Evolutionary conservation across 345 rosid genomes (phyloP).

Genomic region (Euclidium syriacum): DNA sequence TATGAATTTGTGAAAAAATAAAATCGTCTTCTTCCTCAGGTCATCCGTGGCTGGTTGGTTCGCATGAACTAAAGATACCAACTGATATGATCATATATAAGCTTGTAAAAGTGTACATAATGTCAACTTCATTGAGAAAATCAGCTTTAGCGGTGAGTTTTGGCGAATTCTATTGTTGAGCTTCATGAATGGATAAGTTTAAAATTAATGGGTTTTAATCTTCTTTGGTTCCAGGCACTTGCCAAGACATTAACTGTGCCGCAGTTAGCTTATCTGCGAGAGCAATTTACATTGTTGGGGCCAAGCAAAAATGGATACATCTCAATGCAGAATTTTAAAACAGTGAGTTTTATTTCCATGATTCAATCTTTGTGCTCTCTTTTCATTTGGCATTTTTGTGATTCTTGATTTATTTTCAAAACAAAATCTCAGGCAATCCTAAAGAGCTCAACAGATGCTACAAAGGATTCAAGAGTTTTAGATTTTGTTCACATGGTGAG

Average conservation of each 20-base stretch:
- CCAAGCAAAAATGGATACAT: slow-evolving; percentile 81
- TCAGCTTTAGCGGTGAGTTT: slow-evolving; percentile 63
- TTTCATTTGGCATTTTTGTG: neutral
- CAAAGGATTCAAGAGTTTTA: slow-evolving; percentile 72
- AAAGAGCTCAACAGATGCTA: slow-evolving; percentile 69
- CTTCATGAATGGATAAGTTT: neutral
- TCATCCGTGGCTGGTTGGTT: slow-evolving; percentile 90
- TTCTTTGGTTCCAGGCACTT: slow-evolving; percentile 56
- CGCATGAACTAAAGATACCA: slow-evolving; percentile 70
- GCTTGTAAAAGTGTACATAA: slow-evolving; percentile 68
- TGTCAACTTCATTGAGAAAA: slow-evolving; percentile 72
- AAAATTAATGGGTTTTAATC: neutral
- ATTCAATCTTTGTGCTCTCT: neutral
- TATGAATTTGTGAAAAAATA: slow-evolving; percentile 2
- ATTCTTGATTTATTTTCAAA: slow-evolving; percentile 10
- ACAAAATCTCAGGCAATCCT: slow-evolving; percentile 46
- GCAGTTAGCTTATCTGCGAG: slow-evolving; percentile 80
- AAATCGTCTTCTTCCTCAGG: slow-evolving; percentile 39
- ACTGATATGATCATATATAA: slow-evolving; percentile 73
- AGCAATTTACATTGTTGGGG: slow-evolving; percentile 68
- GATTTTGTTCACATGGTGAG: slow-evolving; percentile 67
- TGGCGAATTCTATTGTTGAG: neutral
- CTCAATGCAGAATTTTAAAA: slow-evolving; percentile 76
- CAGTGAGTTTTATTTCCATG: slow-evolving; percentile 40
- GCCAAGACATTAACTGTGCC: slow-evolving; percentile 69